A percentile compares a stretch with the other conserved stretches of the same genome.
phyloP scores from a whole-genome alignment of 352 stramenopile species.

The Globisporangium megalacanthum region DNA sequence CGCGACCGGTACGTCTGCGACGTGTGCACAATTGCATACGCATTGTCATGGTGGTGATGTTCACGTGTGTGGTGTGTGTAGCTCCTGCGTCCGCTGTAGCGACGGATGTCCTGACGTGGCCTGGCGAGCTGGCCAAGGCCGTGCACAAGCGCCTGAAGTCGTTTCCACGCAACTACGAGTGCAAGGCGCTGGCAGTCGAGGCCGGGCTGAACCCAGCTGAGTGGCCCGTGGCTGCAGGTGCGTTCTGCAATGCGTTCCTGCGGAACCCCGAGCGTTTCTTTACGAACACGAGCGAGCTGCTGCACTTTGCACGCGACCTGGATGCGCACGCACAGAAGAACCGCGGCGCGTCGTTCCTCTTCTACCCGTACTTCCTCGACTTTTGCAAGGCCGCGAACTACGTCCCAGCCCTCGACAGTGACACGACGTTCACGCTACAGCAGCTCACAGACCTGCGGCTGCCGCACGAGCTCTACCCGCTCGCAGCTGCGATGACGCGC shows the following conservation, averaged over 20 bases:
- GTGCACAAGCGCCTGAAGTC: slow-evolving; percentile 38
- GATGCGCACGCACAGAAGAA: slow-evolving; percentile 32
- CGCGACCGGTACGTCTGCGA: background rate
- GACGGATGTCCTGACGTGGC: slow-evolving; percentile 17
- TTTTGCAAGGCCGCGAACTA: slow-evolving; percentile 44
- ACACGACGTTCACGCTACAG: slow-evolving; percentile 43
- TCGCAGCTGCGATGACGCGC: slow-evolving; percentile 68
- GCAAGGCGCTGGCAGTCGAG: slow-evolving; percentile 55
- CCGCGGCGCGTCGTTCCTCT: slow-evolving; percentile 48
- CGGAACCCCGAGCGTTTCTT: slow-evolving; percentile 52
- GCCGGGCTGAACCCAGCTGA: slow-evolving; percentile 58
- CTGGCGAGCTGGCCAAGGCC: slow-evolving; percentile 28
- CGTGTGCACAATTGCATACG: background rate
- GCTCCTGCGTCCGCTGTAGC: too few relatives aligned
- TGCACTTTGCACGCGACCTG: slow-evolving; percentile 50
- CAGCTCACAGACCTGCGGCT: slow-evolving; percentile 69
- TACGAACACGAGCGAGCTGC: slow-evolving; percentile 41
- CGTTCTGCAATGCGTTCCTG: slow-evolving; percentile 64
- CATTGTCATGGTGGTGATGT: background rate
- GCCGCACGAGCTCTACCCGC: slow-evolving; percentile 83
- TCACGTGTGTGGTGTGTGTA: too few relatives aligned
- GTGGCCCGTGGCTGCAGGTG: slow-evolving; percentile 46
- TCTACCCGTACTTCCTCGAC: slow-evolving; percentile 72
- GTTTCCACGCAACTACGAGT: slow-evolving; percentile 74
- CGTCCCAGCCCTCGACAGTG: slow-evolving; percentile 25